Evolutionary conservation across 2,329 filamentous ascomycete genomes (phyloP), one percentile per base, ranked within the genome.

Genomic region (Emericellopsis atlantica): DNA sequence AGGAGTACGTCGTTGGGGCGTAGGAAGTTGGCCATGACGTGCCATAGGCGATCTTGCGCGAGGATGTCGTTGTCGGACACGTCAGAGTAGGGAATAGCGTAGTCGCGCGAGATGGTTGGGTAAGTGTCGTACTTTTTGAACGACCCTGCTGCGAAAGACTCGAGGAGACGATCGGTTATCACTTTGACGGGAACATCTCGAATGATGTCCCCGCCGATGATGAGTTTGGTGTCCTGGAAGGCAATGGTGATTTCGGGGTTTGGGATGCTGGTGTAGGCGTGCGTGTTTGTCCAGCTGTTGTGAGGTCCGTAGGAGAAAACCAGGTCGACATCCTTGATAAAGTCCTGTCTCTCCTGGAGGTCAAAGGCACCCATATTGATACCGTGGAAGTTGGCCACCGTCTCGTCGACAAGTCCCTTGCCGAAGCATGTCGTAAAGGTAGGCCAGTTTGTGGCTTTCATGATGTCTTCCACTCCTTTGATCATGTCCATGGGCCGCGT

Each of bases 1-100:
- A 79, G 60, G 14, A 79, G 49, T 32, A 78, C 69, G 48, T 79
- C 75, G 5, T 69, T 67, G 2, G 65, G 55, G 9, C 57, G 59
- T 44, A 79, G 54, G 52, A 74, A 64, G 9, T 59, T 59, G 36
- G 56, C 63, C 22, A 72, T 54, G 11, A 60, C 52, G 33, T 60
- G 60, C 66, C 65, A 78, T 42, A 72, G 61, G 36, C 61, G 64
- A 26, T 65, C 63, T 37, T 73, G 67, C 4, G 65, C 63, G 15
- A 76, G 67, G 3, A 57, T 52, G 4, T 56, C 54, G 10, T 61
- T 40, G 1, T 40, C 40, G 1, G 43, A 22, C 2, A 47, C 43
- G 6, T 48, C 43, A 0, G 50, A 10, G 36, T 21, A 37, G 5
- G 48, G 5, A 57, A 41, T 2, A 32, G n/a, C 18, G 32, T 35